Conservation (phyloP, 1,284 basidiomycete genomes). For the Cutaneotrichosporon cutaneum region DNA sequence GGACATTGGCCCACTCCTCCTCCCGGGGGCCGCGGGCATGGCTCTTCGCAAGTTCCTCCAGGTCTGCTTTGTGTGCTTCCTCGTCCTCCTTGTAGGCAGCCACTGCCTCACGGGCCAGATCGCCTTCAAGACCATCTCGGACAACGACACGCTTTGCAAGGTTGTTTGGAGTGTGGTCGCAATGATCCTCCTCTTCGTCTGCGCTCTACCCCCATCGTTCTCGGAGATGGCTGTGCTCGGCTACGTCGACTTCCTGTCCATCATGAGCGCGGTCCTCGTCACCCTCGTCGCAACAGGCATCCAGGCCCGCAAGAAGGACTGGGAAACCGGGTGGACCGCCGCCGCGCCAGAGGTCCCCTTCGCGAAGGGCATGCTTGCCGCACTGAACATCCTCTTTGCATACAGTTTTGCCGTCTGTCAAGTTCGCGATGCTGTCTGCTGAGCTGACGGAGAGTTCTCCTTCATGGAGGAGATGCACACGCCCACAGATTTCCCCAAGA, state of each 20-base stretch:
- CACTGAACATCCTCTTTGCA: slow-evolving; percentile 28
- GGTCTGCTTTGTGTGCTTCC: slow-evolving; percentile 16
- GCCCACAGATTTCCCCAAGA: slow-evolving; percentile 30
- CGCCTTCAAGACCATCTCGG: slow-evolving; percentile 20
- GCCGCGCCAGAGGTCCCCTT: slow-evolving; percentile 35
- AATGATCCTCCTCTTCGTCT: slow-evolving; percentile 21
- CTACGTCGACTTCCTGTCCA: slow-evolving; percentile 44
- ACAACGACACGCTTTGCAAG: slow-evolving; percentile 11
- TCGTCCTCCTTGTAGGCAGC: slow-evolving; percentile 18
- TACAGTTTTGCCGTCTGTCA: slow-evolving; percentile 28
- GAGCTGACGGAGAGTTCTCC: not conserved
- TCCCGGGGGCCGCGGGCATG: slow-evolving; percentile 4
- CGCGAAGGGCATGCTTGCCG: slow-evolving; percentile 36
- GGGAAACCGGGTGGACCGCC: slow-evolving; percentile 34
- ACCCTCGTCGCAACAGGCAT: slow-evolving; percentile 42
- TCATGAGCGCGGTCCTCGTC: slow-evolving; percentile 34
- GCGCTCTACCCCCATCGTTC: slow-evolving; percentile 22
- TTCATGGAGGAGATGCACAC: slow-evolving; percentile 11
- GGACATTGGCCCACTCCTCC: slow-evolving; percentile 18
- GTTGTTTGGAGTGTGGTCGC: slow-evolving; percentile 18
- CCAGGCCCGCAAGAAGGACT: slow-evolving; percentile 7
- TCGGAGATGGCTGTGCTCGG: slow-evolving; percentile 37
- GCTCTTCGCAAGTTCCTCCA: slow-evolving; percentile 10
- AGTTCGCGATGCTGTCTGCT: slow-evolving; percentile 14
- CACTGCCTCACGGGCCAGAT: slow-evolving; percentile 22